Base-by-base conservation (phyloP, 1,284 basidiomycete genomes). In the Trichosporon ovoides region DNA sequence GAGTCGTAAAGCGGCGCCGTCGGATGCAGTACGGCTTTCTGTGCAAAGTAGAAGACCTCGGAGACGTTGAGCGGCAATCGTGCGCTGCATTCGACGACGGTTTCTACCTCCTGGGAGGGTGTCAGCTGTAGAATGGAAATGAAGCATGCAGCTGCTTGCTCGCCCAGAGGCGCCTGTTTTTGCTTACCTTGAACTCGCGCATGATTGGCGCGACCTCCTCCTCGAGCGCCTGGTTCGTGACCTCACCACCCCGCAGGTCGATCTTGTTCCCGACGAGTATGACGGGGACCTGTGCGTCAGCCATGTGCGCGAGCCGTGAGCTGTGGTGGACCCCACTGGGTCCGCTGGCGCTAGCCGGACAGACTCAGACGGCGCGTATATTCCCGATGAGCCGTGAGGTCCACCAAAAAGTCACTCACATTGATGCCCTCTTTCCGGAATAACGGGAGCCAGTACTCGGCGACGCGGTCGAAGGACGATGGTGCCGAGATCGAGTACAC, bases 231-330 rank as follows among this genome's bases (percentile, higher is more conserved):
- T 96, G 87, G 70, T 97, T 96, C 19, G 94, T 93, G 19, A 96
- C 90, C 70, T 91, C 85, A 2, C 91, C 92, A 4, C 90, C 89
- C 24, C 95, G 84, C 55, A 98, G 77, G 77, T 98, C 95, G 58
- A 98, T 97, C 81, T 98, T 98, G 81, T 98, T 98, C 55, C 95
- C 95, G 33, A 98, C 92, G 19, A 98, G 83, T 62, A 98, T 95
- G 53, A 98, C 94, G 16, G 96, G 95, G 10, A 97, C 87, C 88
- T 95, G 73, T n/a, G 18, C 3, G 36, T 56, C 28, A 48, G 34
- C 16, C n/a, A n/a, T 56, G 24, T n/a, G 53, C 55, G 52, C 28
- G 7, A 12, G 14, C n/a, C 28, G 46, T 48, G 22, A 28, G 28
- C 28, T 2, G n/a, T 48, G 28, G 16, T 31, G 12, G n/a, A 31